These are phyloP conservation scores for Botryotinia calthae DNA, from an alignment of 2,329 filamentous ascomycete genomes.

Conservation along the genomic window DNA sequence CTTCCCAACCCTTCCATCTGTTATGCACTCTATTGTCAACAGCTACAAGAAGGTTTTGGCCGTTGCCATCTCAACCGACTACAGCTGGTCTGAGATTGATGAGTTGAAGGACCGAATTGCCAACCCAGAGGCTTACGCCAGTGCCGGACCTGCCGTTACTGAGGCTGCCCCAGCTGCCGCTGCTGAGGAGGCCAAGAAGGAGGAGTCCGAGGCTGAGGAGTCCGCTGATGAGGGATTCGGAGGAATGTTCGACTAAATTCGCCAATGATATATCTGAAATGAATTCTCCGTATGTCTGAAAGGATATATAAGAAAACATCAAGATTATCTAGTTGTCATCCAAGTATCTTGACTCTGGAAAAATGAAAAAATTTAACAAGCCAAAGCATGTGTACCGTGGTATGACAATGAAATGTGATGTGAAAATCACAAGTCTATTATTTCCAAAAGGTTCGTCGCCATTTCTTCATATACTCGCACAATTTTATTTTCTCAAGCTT, in stretches of 20 bases:
- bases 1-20: conserved; percentile 94
- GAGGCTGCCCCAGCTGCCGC: conserved; percentile 50
- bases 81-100: conserved; percentile 92
- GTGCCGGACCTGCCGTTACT: conserved; percentile 70
- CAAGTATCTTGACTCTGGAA: conserved; percentile 33
- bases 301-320: conserved; percentile 28
- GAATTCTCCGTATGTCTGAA: conserved; percentile 25
- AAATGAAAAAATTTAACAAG: conserved; percentile 26
- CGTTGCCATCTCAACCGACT: conserved; percentile 85
- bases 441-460: conserved; percentile 30
- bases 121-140: conserved; percentile 95
- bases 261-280: conserved; percentile 31
- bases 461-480: conserved; percentile 18
- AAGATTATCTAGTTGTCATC: conserved; percentile 30
- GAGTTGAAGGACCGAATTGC: conserved; percentile 99
- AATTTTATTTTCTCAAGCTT: conserved; percentile 24
- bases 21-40: conserved; percentile 97
- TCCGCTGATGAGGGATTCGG: conserved; percentile 66
- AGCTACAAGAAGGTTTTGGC: conserved; percentile 95
- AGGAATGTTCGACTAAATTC: conserved; percentile 68
- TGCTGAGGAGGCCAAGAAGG: conserved; percentile 54
- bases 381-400: conserved; percentile 20
- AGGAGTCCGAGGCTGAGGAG: conserved; percentile 65
- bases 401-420: conserved; percentile 20
- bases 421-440: conserved; percentile 15